phyloP scores from a whole-genome alignment of 176 grass and related monocot species.

The Raddia distichophylla region DNA sequence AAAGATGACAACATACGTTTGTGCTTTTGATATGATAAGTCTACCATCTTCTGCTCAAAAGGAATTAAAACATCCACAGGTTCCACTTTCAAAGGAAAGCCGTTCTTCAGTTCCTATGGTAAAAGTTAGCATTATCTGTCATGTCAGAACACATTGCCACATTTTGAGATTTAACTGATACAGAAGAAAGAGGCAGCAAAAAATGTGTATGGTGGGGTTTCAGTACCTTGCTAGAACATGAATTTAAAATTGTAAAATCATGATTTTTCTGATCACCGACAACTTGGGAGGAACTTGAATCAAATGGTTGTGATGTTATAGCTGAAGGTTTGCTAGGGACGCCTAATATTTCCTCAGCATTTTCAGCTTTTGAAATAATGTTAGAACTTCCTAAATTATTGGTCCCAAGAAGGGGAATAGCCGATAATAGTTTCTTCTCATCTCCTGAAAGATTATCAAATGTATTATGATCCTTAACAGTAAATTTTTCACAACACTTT shows the following conservation, averaged over 20 bases:
- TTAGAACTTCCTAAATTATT: slow-evolving; percentile 44
- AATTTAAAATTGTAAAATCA: slow-evolving; percentile 20
- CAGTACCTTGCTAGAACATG: slow-evolving; percentile 39
- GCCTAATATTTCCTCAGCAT: slow-evolving; percentile 19
- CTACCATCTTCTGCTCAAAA: slow-evolving; percentile 50
- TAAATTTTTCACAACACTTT: neutral
- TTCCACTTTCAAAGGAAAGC: slow-evolving; percentile 55
- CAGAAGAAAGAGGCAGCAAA: slow-evolving; percentile 24
- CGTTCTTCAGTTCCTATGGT: slow-evolving; percentile 46
- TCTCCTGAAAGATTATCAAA: slow-evolving; percentile 4
- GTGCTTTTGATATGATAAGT: slow-evolving; percentile 37
- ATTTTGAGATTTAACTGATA: neutral
- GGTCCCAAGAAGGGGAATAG: slow-evolving; percentile 22
- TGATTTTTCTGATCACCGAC: slow-evolving; percentile 18
- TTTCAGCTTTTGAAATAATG: slow-evolving; percentile 44
- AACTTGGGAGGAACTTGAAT: slow-evolving; percentile 21
- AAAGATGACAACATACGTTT: slow-evolving; percentile 43
- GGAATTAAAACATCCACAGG: slow-evolving; percentile 41
- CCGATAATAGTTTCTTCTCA: slow-evolving; percentile 14
- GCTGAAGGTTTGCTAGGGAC: slow-evolving; percentile 21
- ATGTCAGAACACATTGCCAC: neutral
- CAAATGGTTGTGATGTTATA: slow-evolving; percentile 16
- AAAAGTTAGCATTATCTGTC: slow-evolving; percentile 16
- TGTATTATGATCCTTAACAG: slow-evolving; percentile 21
- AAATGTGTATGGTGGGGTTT: slow-evolving; percentile 2